Evolutionary conservation across 768 basidiomycete species (phyloP).

Genomic region (Termitomyces sp.): DNA sequence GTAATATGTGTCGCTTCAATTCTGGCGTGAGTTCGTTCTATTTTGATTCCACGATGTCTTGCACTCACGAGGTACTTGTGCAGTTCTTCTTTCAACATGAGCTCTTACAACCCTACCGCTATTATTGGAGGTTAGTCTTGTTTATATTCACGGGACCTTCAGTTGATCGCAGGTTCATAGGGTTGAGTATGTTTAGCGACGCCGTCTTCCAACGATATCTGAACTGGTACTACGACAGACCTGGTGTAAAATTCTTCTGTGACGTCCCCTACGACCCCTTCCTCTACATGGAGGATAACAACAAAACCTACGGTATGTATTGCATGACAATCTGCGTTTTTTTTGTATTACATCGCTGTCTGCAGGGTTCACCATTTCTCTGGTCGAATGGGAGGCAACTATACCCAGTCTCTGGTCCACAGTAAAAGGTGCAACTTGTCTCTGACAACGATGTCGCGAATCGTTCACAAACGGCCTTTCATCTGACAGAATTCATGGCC

Average conservation of each 20-base stretch:
- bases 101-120: conserved; percentile 71
- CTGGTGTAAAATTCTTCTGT: conserved; percentile 74
- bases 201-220: background rate
- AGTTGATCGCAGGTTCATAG: conserved; percentile 31
- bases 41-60: background rate
- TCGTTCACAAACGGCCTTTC: background rate
- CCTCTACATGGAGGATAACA: conserved; percentile 70
- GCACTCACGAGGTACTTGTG: conserved; percentile 1
- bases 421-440: conserved; percentile 53
- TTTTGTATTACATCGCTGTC: background rate
- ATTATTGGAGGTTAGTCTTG: conserved; percentile 69
- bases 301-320: conserved; percentile 43
- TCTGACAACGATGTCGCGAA: background rate
- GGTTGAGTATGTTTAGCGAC: conserved; percentile 61
- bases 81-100: conserved; percentile 86
- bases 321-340: background rate
- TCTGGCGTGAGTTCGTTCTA: conserved; percentile 62
- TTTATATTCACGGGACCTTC: background rate
- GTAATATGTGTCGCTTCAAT: conserved; percentile 96
- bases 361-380: conserved; percentile 74
- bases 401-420: conserved; percentile 79
- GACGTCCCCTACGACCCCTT: conserved; percentile 83
- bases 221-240: conserved; percentile 37
- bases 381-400: conserved; percentile 77
- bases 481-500: conserved; percentile 58